Base-by-base conservation (phyloP, 495 filamentous ascomycete genomes). In the Aspergillus sclerotioniger region DNA sequence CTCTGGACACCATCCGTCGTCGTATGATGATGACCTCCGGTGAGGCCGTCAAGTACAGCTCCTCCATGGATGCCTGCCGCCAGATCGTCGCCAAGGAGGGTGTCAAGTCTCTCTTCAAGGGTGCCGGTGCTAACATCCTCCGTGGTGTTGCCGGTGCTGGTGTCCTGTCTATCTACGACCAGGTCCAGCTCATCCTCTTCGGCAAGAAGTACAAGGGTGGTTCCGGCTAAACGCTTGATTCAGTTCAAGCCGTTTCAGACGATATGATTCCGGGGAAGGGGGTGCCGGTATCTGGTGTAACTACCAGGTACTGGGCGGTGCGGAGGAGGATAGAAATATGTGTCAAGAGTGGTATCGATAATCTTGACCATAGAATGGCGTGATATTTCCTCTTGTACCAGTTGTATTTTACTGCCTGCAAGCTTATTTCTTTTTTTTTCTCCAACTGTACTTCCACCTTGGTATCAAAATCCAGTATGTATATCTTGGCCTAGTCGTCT, bases 71-170 rank as follows among this genome's bases (percentile, higher is more conserved):
- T 82, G 94, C 94, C 74, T 91, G 83, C 79, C 82, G 84, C 78
- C 90, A 97, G 87, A 98, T 98, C 77, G 76, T 97, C 73, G 92
- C 91, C 81, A 88, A 90, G 78, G 95, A 98, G 84, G 94, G 94
- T 85, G 84, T 91, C 78, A 86, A 83, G 79, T 98, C 94, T 67
- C 92, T 98, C 78, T 98, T 98, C 91, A 98, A 98, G 90, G 94
- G 94, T 90, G 94, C 94, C 71, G 94, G 95, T 90, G 94, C 94
- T 82, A 98, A 98, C 88, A 98, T 98, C 78, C 95, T 98, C 83
- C 94, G 94, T 96, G 94, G 94, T 96, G 94, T 98, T 71, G 94
- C 94, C 73, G 94, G 94, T 91, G 94, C 94, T 81, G 94, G 94
- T 98, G 94, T 98, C 77, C 86, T 98, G 73, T 98, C 94, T 73